Base-by-base conservation (phyloP, 805 yeast species). In the Wickerhamomyces canadensis region DNA sequence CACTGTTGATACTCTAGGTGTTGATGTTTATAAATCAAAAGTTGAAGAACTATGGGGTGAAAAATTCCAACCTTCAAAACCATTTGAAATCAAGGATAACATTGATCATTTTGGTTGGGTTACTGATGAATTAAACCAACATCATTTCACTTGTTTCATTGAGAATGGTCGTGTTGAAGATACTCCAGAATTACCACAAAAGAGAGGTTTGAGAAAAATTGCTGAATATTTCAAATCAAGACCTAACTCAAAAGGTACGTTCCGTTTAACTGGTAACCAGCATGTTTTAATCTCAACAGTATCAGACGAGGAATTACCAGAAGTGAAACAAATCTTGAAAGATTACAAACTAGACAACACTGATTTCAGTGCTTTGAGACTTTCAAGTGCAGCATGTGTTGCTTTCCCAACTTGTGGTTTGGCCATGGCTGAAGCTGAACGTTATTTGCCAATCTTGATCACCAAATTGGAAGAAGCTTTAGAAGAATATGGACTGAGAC, bases 331-430 rank as follows among this genome's bases (percentile, higher is more conserved):
- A 21, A 51, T 87, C 23, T 64, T 91, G 64, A 73, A 74, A 28
- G 63, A 83, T 57, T 84, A 83, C 65, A 84, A 82, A 61, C 72
- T 91, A 46, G 96, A 87, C 59, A 88, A 87, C 65, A 72, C 88
- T 35, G 74, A 79, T 47, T 84, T 80, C 63, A 80, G 94, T 38
- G 94, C 84, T 4, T 70, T 91, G 55, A 78, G 98, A 61, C 72
- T 87, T 41, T 82, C 95, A 9, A 86, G 96, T 7, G 88, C 95
- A 19, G 95, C 98, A 0, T 91, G 98, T 76, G 98, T 91, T 41
- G 97, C 96, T 2, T 80, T 91, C 76, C 98, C 98, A 49, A 91
- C 98, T 1, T 91, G 98, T 77, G 98, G 98, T 50, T 75, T 91
- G 56, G 98, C 98, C 15, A 88, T 91, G 97, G 98, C 98, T 24